Base-by-base conservation (phyloP, 768 basidiomycete genomes). In the Hericium erinaceus region DNA sequence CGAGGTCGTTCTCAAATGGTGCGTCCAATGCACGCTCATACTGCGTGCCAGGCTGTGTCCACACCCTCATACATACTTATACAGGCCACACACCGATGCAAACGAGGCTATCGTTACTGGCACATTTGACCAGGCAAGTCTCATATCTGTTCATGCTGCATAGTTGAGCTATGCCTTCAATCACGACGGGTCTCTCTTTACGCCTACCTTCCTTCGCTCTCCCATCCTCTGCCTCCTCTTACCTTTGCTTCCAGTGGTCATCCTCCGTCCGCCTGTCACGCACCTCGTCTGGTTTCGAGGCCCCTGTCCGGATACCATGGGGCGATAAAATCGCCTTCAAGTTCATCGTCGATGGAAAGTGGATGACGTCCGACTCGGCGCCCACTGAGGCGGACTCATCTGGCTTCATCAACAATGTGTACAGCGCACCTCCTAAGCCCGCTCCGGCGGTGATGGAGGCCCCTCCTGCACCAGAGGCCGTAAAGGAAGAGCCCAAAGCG, bases 291-390 rank as follows among this genome's bases (percentile, higher is more conserved):
- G 67, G 69, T 20, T 72, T 71, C 40, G 60, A 64, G 41, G 65
- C 64, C 16, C 64, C 60, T 0, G 57, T 70, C 48, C 55, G 52
- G 16, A 57, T 73, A 15, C 66, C 67, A 2, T 69, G 60, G 62
- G 62, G 61, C 48, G 51, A 63, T 48, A 69, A 68, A 58, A 58
- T 70, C 24, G 52, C 59, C 1, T 73, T 68, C 66, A 73, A 73
- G 65, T 73, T 68, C 46, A 61, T 72, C 61, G 72, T 73, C 24
- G 72, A 73, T 39, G 72, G 70, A 49, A 59, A 60, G 48, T 73
- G 72, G 72, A 48, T 61, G 48, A 64, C 64, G 26, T 64, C 64
- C 59, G 57, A 64, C 26, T 54, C 56, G 28, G 68, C 68, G 55
- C 64, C 66, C n/a, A 60, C 58, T 33, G 69, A 69, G 61, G 38